Evolutionary conservation across 768 basidiomycete genomes (phyloP).

Genomic region (Flagelloscypha sp.): DNA sequence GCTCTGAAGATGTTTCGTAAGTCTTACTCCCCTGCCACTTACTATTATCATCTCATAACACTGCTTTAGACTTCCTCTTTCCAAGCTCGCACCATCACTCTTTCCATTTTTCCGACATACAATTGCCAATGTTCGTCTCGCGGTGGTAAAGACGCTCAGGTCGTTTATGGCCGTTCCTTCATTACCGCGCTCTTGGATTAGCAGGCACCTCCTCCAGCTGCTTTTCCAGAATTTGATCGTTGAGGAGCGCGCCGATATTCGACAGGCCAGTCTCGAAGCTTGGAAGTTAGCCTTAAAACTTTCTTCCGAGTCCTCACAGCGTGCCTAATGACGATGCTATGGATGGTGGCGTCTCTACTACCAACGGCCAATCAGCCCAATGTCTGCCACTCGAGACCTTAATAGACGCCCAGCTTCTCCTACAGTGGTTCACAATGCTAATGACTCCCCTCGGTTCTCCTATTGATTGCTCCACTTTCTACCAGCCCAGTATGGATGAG

Average conservation of each 20-base stretch:
- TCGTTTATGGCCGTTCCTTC: conserved; percentile 77
- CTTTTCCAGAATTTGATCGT: conserved; percentile 91
- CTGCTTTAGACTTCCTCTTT: conserved; percentile 60
- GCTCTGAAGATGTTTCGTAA: conserved; percentile 61
- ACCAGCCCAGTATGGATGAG: conserved; percentile 45
- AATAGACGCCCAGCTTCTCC: conserved; percentile 49
- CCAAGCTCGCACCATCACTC: conserved; percentile 75
- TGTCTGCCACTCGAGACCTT: too few species aligned
- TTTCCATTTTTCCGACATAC: conserved; percentile 98
- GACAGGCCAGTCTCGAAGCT: conserved; percentile 58
- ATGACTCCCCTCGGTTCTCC: conserved; percentile 86
- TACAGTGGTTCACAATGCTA: conserved; percentile 81
- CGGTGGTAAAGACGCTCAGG: conserved; percentile 83
- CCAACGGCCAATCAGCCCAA: too few species aligned
- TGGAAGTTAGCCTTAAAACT: conserved; percentile 74
- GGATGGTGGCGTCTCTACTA: too few species aligned
- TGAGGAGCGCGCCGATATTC: conserved; percentile 83
- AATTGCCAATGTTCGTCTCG: conserved; percentile 84
- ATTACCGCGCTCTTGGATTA: conserved; percentile 76
- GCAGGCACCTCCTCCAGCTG: conserved; percentile 66
- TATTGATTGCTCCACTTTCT: conserved; percentile 64
- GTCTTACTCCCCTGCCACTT: conserved; percentile 21
- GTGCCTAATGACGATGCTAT: too few species aligned
- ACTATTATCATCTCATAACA: conserved; percentile 4
- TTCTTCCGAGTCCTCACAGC: too few species aligned